Evolutionary conservation across 2,329 filamentous ascomycete species (phyloP).

Genomic region (Ceratocystis ficicola): DNA sequence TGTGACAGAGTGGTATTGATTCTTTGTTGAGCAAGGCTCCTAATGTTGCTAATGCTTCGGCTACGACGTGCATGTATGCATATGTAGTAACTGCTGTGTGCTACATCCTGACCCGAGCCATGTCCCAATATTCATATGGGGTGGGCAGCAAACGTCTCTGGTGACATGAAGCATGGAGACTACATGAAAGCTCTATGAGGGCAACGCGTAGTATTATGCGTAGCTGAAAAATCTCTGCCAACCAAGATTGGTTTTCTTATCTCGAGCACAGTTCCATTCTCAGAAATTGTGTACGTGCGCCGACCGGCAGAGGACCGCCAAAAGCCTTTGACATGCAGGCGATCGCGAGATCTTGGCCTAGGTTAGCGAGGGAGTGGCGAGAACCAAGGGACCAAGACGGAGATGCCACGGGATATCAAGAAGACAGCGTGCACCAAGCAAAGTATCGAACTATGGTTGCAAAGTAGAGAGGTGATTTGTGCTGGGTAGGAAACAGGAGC

Average conservation of each 20-base stretch:
- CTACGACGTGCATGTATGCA: neutral
- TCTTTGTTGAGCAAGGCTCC: neutral
- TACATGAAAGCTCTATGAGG: neutral
- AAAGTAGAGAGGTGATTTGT: neutral
- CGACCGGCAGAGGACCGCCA: neutral
- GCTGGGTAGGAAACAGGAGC: neutral
- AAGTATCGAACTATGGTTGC: neutral
- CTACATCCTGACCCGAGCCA: neutral
- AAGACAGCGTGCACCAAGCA: neutral
- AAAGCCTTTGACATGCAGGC: constrained; percentile 2
- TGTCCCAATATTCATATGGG: neutral
- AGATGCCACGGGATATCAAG: neutral
- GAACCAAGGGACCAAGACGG: neutral
- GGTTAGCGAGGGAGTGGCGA: neutral
- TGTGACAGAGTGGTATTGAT: neutral
- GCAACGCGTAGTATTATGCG: neutral
- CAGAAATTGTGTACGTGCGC: neutral
- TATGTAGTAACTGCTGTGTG: neutral
- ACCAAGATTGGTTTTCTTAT: neutral
- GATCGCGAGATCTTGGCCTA: neutral
- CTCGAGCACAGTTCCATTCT: neutral
- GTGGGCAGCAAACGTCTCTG: neutral
- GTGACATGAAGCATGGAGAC: neutral
- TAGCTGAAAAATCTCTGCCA: neutral
- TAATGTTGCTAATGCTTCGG: neutral